Base-by-base conservation (phyloP, 768 basidiomycete genomes). In the Leccinum longicurvipes region DNA sequence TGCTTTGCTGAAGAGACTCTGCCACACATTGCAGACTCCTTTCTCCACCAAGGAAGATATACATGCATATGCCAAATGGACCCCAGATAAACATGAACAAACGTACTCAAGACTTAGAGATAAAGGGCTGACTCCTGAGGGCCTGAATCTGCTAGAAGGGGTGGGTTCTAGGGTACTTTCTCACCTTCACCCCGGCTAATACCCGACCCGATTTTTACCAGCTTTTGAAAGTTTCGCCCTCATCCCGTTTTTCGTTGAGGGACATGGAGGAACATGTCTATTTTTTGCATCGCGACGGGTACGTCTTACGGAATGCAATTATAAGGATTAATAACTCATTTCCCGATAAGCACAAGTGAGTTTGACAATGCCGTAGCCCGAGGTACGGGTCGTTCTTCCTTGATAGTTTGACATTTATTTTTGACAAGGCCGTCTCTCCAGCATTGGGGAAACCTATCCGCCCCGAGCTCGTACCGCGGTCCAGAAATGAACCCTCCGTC, bases 121-220 rank as follows among this genome's bases (percentile, higher is more conserved):
- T n/a, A n/a, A n/a, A n/a, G 58, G 48, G 2, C 51, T 77, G 17
- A 58, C 61, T 15, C 46, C 55, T 10, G 48, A 63, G 0, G 67
- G 63, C 1, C 65, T 64, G 44, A 39, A 60, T 51, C 54, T 79
- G 3, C 53, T 78, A 6, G 54, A 60, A 29, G 74, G 76, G 29
- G 76, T 69, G 19, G 21, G 60, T 44, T n/a, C 29, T 24, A 23
- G 27, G 10, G 46, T 34, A 8, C 8, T 44, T 47, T 17, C 28
- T 24, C 12, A 15, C 21, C 15, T 6, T 50, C 29, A 19, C 31
- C 31, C 44, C 8, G 24, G 29, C 14, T 51, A 28, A 6, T 4
- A 29, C 36, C 28, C 52, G 39, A 65, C 48, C 17, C 44, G 17
- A 21, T 21, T 1, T n/a, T 8, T 15, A 31, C 29, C 39, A 71